Conservation (phyloP, 2,329 filamentous ascomycete genomes). For the Aspergillus aculeatus region DNA sequence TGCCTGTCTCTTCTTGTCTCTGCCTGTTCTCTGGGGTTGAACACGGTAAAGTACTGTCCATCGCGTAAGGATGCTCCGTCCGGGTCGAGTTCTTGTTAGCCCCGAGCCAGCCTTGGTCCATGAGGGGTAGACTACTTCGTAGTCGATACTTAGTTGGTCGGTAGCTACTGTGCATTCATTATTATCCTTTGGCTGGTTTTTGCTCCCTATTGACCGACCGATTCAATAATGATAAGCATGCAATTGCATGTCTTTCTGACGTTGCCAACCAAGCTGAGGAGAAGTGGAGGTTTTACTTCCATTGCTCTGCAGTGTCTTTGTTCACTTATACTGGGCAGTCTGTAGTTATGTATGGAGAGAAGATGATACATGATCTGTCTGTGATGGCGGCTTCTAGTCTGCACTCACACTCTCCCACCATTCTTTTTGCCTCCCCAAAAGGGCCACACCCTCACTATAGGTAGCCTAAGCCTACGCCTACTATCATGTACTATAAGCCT, state of each 20-base stretch:
- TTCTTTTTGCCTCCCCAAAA: background rate
- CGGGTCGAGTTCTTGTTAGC: background rate
- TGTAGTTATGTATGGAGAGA: background rate
- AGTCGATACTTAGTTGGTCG: no score
- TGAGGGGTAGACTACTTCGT: background rate
- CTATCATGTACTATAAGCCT: background rate
- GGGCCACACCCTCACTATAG: background rate
- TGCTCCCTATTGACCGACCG: background rate
- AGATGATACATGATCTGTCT: background rate
- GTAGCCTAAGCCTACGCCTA: background rate
- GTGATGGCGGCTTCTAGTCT: constrained; percentile 1
- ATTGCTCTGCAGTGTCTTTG: constrained; percentile 10
- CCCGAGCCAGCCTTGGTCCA: background rate
- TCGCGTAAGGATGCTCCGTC: background rate
- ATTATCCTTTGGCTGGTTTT: background rate
- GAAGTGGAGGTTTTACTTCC: constrained; percentile 4
- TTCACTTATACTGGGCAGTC: constrained; percentile 3
- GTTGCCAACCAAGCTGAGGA: constrained; percentile 8
- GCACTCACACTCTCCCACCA: background rate
- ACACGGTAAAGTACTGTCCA: background rate
- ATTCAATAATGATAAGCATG: background rate
- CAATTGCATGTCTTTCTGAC: background rate
- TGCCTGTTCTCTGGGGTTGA: background rate
- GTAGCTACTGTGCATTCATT: background rate
- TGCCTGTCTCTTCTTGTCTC: background rate